Evolutionary conservation across 306 rosid genomes (phyloP).

Genomic region (Fragaria ananassa): DNA sequence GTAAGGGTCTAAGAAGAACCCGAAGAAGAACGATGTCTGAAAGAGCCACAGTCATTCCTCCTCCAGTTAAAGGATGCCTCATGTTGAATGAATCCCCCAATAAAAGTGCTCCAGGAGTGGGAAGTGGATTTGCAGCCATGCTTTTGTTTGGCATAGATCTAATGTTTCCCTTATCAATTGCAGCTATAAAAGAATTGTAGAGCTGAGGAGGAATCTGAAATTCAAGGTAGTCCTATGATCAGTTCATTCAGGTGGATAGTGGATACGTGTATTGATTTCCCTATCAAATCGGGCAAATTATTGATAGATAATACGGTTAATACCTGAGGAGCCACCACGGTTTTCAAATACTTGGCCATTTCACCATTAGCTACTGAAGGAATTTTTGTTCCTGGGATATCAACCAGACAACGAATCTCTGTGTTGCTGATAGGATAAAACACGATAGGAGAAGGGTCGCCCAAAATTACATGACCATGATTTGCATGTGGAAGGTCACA

Average conservation of each 20-base stretch:
- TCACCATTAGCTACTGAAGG: too few species aligned
- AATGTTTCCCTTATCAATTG: constrained; percentile 21
- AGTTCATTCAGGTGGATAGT: background rate
- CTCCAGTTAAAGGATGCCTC: constrained; percentile 92
- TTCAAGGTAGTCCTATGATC: background rate
- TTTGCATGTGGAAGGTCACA: too few species aligned
- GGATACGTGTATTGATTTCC: too few species aligned
- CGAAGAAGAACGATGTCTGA: constrained; percentile 68
- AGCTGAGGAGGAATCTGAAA: constrained; percentile 29
- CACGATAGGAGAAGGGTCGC: too few species aligned
- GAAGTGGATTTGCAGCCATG: constrained; percentile 29
- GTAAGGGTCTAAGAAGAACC: constrained; percentile 33
- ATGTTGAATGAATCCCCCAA: constrained; percentile 39
- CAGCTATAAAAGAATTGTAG: constrained; percentile 17
- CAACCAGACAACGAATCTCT: too few species aligned
- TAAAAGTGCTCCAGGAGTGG: background rate
- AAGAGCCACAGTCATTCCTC: constrained; percentile 87
- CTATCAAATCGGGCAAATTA: too few species aligned
- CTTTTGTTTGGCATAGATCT: constrained; percentile 27
- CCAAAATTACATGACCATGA: too few species aligned
- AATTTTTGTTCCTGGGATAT: too few species aligned
- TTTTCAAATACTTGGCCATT: constrained; percentile 37
- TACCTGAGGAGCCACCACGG: constrained; percentile 62
- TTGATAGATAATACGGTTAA: too few species aligned
- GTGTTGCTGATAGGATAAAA: too few species aligned